Evolutionary conservation across 1,284 basidiomycete species (phyloP), one percentile per base, ranked within the genome.

Genomic region (Golubevia sp.): DNA sequence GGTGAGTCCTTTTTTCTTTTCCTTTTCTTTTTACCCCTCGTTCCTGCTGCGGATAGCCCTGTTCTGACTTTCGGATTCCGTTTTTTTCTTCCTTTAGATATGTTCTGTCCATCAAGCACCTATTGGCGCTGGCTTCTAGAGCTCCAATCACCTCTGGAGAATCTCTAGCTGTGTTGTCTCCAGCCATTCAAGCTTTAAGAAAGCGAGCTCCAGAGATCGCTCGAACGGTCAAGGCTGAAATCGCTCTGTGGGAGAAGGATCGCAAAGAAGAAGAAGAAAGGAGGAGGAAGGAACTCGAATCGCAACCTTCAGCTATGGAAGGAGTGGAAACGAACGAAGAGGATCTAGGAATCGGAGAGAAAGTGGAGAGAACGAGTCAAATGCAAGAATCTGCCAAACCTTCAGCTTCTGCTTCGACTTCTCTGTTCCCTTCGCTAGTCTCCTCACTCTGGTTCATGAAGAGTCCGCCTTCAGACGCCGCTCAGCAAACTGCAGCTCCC

Each of bases 91-190:
- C 11, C 4, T 56, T 20, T 44, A 56, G 52, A 44, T 79, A 74
- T 54, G 57, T 82, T 6, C 49, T 80, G 49, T 60, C 68, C 13
- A 63, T 72, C 2, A 61, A 58, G 34, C 65, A 66, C 15, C 59
- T 82, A 5, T 67, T 82, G 58, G 65, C 63, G 55, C 56, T 82
- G 15, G 77, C 76, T 0, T 59, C 72, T 7, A 67, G 76, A 38
- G 74, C 76, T 34, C 79, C 78, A 4, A 55, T 50, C 6, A 73
- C 66, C 13, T 27, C 58, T 2, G 61, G 66, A 7, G 75, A 69
- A 0, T 69, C 70, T 20, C 25, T 71, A 53, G 64, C 67, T 11
- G 67, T 70, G 38, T 54, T 76, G 25, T 67, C 74, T 21, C 62
- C 64, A 15, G 66, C 69, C 6, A 64, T 70, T 1, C 55, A 50